Evolutionary conservation across 345 rosid genomes (phyloP).

Genomic region (Citrus medica): DNA sequence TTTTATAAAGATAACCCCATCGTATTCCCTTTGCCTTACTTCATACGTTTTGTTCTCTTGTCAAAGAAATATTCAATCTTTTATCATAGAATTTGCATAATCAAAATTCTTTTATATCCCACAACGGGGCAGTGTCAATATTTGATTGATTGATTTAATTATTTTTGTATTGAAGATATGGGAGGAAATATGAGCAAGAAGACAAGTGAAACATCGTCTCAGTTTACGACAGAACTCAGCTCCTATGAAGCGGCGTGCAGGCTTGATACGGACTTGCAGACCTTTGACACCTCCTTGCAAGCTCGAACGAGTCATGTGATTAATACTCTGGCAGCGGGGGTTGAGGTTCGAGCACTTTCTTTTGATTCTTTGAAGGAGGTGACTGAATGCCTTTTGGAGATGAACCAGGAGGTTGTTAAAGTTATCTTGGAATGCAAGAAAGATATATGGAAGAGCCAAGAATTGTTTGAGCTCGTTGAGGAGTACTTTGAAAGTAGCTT

Average conservation of each 20-base stretch:
- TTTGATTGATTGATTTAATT: neutral
- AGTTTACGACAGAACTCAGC: conserved; percentile 54
- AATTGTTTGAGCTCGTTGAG: conserved; percentile 83
- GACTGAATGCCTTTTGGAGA: conserved; percentile 76
- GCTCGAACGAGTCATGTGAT: conserved; percentile 75
- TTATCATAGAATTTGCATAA: neutral
- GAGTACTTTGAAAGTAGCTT: conserved; percentile 94
- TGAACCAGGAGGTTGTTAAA: conserved; percentile 90
- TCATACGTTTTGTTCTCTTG: neutral
- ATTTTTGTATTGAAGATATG: conserved; percentile 30
- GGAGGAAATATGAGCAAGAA: conserved; percentile 65
- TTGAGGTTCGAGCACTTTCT: conserved; percentile 84
- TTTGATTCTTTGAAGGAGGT: conserved; percentile 82
- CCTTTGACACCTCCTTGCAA: conserved; percentile 64
- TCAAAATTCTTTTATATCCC: neutral
- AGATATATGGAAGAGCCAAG: conserved; percentile 87
- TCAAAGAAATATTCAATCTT: neutral
- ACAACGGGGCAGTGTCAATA: neutral
- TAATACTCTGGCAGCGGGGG: conserved; percentile 67
- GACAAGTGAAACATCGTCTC: conserved; percentile 32
- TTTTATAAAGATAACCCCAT: conserved; percentile 9
- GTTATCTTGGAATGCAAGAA: conserved; percentile 84
- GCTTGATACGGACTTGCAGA: conserved; percentile 54
- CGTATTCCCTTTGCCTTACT: neutral
- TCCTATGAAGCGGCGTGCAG: conserved; percentile 80